phyloP scores from a whole-genome alignment of 2,329 filamentous ascomycete species.

The Pyrenochaeta sp. region DNA sequence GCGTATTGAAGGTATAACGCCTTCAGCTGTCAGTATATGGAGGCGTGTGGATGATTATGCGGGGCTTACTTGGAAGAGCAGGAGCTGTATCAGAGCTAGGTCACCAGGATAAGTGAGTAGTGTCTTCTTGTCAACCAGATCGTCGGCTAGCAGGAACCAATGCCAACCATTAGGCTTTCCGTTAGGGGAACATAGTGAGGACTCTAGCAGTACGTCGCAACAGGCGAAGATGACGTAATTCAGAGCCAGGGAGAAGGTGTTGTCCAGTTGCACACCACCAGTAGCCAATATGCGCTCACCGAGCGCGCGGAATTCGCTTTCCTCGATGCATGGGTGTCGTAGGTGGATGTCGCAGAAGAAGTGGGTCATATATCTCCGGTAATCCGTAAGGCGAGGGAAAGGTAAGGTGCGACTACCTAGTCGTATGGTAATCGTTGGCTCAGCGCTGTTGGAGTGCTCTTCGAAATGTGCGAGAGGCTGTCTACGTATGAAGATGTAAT shows the following conservation, averaged over 20 bases:
- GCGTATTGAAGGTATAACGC: conserved; percentile 34
- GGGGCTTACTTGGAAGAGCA: conserved; percentile 36
- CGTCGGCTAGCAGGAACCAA: conserved; percentile 41
- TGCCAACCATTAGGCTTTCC: conserved; percentile 35
- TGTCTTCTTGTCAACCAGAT: conserved; percentile 35
- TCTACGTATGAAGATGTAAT: not conserved
- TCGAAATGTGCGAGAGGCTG: not conserved
- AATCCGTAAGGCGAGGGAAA: conserved; percentile 32
- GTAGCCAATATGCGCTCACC: conserved; percentile 34
- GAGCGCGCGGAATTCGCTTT: conserved; percentile 34
- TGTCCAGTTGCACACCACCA: conserved; percentile 19
- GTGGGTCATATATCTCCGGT: conserved; percentile 32
- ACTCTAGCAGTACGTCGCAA: conserved; percentile 22
- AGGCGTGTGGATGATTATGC: not conserved
- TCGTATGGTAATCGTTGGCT: conserved; percentile 18
- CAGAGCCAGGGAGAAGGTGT: conserved; percentile 39
- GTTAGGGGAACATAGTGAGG: conserved; percentile 2
- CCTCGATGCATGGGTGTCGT: conserved; percentile 42
- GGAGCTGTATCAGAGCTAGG: conserved; percentile 36
- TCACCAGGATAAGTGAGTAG: conserved; percentile 30
- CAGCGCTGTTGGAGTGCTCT: conserved; percentile 2
- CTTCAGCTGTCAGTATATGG: conserved; percentile 22
- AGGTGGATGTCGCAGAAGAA: conserved; percentile 41
- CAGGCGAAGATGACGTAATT: conserved; percentile 43
- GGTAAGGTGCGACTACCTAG: conserved; percentile 26